Base-by-base conservation (phyloP, 192 early-diverging fungal species). In the Podila verticillata region DNA sequence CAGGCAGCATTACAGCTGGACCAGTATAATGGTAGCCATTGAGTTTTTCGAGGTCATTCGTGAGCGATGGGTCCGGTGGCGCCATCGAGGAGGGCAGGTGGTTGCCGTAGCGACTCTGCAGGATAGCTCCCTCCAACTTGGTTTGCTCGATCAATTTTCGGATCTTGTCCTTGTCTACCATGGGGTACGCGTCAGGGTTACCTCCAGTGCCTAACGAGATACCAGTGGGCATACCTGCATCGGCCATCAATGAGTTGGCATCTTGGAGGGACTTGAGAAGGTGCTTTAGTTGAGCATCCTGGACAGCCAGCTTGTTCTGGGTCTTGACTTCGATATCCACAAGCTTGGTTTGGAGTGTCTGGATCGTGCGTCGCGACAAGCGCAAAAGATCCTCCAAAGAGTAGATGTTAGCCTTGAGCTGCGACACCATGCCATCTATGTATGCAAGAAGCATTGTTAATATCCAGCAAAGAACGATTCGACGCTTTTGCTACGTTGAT, bases 331-430 rank as follows among this genome's bases (percentile, higher is more conserved):
- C 87, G 4, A 90, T 69, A 72, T 93, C 92, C 62, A 82, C 88
- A 56, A 93, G 84, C 74, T 92, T 91, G 35, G 84, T 84, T 83
- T 95, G 92, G 29, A 95, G 67, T 19, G 92, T 90, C 56, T 89
- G 84, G 22, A 95, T 92, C 5, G 92, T 93, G 47, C 93, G 89
- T 2, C 92, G 87, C 34, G 93, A 93, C 81, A 93, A 91, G n/a
- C 92, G 89, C 44, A 95, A 82, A 24, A 92, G 82, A 22, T 92
- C 90, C 62, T 92, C 89, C 10, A 95, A 83, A 10, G 91, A 88
- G 68, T 86, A 74, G 5, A 92, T 87, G 84, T 91, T 92, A 48
- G 85, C 84, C 73, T 92, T 93, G 0, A 95, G 84, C 60, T 91
- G 89, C 31, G 89, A 85, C 0, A 90, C 91, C 66, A 91, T 82